phyloP scores from a whole-genome alignment of 352 stramenopile species.

The Pythium plurisporium region DNA sequence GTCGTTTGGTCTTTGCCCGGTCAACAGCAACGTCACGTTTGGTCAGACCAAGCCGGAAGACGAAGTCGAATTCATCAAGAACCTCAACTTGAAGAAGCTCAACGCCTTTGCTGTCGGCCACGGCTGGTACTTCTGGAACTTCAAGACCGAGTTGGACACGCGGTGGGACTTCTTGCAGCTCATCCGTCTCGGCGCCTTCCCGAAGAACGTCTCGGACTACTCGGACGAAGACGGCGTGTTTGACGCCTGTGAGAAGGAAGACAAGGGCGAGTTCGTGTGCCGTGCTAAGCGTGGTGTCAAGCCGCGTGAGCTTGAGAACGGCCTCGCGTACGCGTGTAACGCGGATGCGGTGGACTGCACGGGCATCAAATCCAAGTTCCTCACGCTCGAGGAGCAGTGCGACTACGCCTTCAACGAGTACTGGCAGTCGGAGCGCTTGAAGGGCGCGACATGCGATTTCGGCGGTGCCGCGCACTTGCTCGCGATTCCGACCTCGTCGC shows the following conservation, averaged over 20 bases:
- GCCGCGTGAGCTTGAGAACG: conserved; percentile 42
- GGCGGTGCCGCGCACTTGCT: conserved; percentile 58
- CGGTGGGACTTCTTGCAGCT: conserved; percentile 83
- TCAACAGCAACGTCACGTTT: conserved; percentile 80
- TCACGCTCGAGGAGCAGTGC: conserved; percentile 54
- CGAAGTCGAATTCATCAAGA: conserved; percentile 68
- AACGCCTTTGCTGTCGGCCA: conserved; percentile 88
- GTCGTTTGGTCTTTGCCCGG: conserved; percentile 84
- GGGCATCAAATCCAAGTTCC: conserved; percentile 35
- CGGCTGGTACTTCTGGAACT: conserved; percentile 97
- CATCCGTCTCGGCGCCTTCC: conserved; percentile 53
- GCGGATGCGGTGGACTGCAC: conserved; percentile 46
- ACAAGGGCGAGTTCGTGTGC: conserved; percentile 73
- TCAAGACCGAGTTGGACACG: conserved; percentile 89
- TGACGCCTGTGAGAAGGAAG: conserved; percentile 57
- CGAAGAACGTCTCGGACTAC: conserved; percentile 73
- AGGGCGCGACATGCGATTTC: conserved; percentile 72
- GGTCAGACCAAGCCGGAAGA: conserved; percentile 58
- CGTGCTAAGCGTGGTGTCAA: conserved; percentile 63
- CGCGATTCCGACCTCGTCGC: background rate
- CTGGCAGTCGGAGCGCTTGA: conserved; percentile 58
- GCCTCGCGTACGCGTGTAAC: conserved; percentile 59
- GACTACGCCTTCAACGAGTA: conserved; percentile 75
- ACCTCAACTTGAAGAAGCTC: conserved; percentile 91
- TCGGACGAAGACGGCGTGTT: conserved; percentile 49